Evolutionary conservation across 2,329 filamentous ascomycete genomes (phyloP).

Genomic region (Dothiorella sarmentorum): DNA sequence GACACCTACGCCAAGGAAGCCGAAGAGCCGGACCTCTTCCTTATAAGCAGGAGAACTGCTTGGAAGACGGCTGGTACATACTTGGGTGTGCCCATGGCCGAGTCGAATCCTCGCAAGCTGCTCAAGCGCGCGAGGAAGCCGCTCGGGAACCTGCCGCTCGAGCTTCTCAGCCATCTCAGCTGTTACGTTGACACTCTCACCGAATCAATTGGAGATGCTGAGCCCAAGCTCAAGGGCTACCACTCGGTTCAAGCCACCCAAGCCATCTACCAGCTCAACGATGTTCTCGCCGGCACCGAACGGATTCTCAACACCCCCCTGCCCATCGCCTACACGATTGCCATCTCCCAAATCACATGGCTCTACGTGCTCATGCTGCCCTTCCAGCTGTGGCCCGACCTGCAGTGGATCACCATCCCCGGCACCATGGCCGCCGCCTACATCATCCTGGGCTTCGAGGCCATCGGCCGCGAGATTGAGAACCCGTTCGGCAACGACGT

Average conservation of each 20-base stretch:
- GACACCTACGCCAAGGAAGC: conserved; percentile 69
- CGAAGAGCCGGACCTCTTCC: conserved; percentile 42
- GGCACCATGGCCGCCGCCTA: conserved; percentile 67
- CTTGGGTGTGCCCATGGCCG: conserved; percentile 71
- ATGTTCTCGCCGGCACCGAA: conserved; percentile 69
- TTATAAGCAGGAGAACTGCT: conserved; percentile 36
- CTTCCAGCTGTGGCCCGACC: conserved; percentile 67
- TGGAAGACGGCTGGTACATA: conserved; percentile 69
- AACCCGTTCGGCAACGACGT: conserved; percentile 78
- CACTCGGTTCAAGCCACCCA: conserved; percentile 60
- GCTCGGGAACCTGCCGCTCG: conserved; percentile 77
- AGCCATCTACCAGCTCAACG: conserved; percentile 63
- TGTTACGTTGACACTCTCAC: conserved; percentile 63
- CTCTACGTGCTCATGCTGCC: conserved; percentile 77
- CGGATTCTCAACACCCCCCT: conserved; percentile 79
- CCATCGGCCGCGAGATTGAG: conserved; percentile 74
- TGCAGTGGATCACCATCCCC: conserved; percentile 70
- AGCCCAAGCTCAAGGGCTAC: conserved; percentile 51
- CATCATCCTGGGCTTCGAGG: conserved; percentile 71
- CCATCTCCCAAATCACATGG: conserved; percentile 83
- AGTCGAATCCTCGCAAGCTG: conserved; percentile 72
- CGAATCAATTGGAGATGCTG: conserved; percentile 26
- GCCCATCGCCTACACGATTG: conserved; percentile 77
- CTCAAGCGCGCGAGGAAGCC: conserved; percentile 71
- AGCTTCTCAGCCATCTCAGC: conserved; percentile 71